Percentiles rank a stretch among this genome's conserved stretches.
Conservation (phyloP, 805 yeast species). For the Saturnispora zaruensis region DNA sequence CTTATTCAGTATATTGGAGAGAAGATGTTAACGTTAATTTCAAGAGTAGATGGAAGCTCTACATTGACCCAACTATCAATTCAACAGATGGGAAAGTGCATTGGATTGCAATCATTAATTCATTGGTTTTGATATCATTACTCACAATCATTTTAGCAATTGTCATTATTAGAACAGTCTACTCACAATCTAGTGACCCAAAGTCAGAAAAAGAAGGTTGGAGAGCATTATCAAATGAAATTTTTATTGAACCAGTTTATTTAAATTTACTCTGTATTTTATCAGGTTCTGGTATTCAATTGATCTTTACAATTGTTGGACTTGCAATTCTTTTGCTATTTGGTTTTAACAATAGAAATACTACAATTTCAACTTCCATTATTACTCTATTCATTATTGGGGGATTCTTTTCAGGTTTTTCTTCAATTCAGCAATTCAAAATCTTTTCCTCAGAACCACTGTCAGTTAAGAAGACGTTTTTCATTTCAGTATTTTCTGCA, state of each 20-base stretch:
- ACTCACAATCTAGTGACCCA: slow-evolving; percentile 33
- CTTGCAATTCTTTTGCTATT: slow-evolving; percentile 51
- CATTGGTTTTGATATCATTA: slow-evolving; percentile 54
- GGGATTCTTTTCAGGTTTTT: slow-evolving; percentile 67
- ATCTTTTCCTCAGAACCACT: slow-evolving; percentile 37
- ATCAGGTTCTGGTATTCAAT: slow-evolving; percentile 69
- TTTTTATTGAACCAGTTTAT: slow-evolving; percentile 42
- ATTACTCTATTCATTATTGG: slow-evolving; percentile 54
- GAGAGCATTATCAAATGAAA: slow-evolving; percentile 32
- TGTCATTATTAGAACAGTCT: slow-evolving; percentile 49
- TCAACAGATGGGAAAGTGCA: slow-evolving; percentile 50
- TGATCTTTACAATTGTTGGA: slow-evolving; percentile 54
- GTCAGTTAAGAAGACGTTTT: slow-evolving; percentile 26
- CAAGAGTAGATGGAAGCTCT: slow-evolving; percentile 66
- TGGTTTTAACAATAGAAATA: slow-evolving; percentile 28
- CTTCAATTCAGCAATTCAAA: slow-evolving; percentile 57
- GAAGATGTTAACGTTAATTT: slow-evolving; percentile 63
- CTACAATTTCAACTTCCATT: slow-evolving; percentile 52
- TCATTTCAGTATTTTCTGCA: slow-evolving; percentile 38
- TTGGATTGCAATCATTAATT: slow-evolving; percentile 70
- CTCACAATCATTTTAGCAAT: slow-evolving; percentile 58
- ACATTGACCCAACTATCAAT: slow-evolving; percentile 30
- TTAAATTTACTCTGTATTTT: slow-evolving; percentile 45
- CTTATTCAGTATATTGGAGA: slow-evolving; percentile 84
- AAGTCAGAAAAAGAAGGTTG: slow-evolving; percentile 8